Evolutionary conservation across 2,329 filamentous ascomycete species (phyloP).

Genomic region (Cladophialophora chaetospira): DNA sequence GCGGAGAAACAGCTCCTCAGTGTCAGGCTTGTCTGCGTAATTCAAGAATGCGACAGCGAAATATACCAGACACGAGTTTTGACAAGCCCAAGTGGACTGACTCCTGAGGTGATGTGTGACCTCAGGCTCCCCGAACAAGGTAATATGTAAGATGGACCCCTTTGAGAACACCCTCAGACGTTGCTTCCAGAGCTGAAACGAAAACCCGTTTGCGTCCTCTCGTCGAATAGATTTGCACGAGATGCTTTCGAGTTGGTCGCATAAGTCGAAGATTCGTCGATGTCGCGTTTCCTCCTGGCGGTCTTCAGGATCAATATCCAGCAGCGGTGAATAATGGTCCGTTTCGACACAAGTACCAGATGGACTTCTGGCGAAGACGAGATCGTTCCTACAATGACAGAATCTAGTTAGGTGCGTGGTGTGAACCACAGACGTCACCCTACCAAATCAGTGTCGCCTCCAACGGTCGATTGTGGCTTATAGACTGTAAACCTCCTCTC

Average conservation of each 20-base stretch:
- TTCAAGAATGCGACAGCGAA: background rate
- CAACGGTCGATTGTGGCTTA: background rate
- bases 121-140: background rate
- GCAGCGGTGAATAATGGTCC: background rate
- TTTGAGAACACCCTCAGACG: background rate
- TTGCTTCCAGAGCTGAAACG: background rate
- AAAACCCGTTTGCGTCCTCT: background rate
- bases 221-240: background rate
- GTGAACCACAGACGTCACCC: background rate
- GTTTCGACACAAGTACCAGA: background rate
- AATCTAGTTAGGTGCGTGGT: background rate
- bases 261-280: background rate
- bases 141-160: background rate
- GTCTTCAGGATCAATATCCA: background rate
- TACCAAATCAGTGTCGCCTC: background rate
- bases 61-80: background rate
- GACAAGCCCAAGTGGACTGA: background rate
- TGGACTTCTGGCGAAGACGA: background rate
- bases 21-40: background rate
- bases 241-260: background rate
- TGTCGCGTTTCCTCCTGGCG: background rate
- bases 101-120: background rate
- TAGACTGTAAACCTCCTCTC: background rate
- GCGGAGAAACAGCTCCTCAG: background rate
- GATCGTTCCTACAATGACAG: background rate